Base-by-base conservation (phyloP, 1,284 basidiomycete genomes). In the Ustilago nuda region DNA sequence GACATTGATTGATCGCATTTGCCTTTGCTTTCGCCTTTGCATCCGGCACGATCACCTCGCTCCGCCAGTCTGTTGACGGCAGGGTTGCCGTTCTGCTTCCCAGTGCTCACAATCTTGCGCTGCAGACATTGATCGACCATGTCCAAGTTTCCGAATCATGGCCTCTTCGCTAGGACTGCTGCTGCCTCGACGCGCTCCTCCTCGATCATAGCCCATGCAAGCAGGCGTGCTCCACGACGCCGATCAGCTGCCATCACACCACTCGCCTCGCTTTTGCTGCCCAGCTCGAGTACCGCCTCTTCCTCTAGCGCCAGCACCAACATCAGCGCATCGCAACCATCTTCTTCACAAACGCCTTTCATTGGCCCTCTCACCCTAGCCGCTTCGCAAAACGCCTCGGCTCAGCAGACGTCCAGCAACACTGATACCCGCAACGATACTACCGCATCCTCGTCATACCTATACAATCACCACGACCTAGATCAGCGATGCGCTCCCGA, bases 71-170 rank as follows among this genome's bases (percentile, higher is more conserved):
- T 12, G 9, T 43, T 32, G 17, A 33, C 48, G 39, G 27, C 37
- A 15, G 12, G 12, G 41, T 41, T 41, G 39, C 51, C n/a, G 52
- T 30, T 30, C 41, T 52, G 51, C 59, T 12, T 32, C 12, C 43
- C 30, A 54, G 35, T 50, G 27, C 45, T 37, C 11, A 33, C 33
- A 46, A 46, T 19, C 43, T 41, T 41, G 33, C 8, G 19, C 32
- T 1, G 9, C 4, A 32, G 17, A 19, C 19, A 8, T 43, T 15
- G n/a, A 51, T 3, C 61, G 6, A 60, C 15, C 56, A 79, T 79
- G 76, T 71, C 76, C 51, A 76, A 79, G 37, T 65, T 79, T n/a
- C 73, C 73, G 6, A 76, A 76, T 39, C 73, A 76, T 57, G 76
- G 69, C 48, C 67, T 79, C 45, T 68, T 79, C n/a, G 57, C 76